Base-by-base conservation (phyloP, 257 asterid genomes). In the Marsdenia floribunda region DNA sequence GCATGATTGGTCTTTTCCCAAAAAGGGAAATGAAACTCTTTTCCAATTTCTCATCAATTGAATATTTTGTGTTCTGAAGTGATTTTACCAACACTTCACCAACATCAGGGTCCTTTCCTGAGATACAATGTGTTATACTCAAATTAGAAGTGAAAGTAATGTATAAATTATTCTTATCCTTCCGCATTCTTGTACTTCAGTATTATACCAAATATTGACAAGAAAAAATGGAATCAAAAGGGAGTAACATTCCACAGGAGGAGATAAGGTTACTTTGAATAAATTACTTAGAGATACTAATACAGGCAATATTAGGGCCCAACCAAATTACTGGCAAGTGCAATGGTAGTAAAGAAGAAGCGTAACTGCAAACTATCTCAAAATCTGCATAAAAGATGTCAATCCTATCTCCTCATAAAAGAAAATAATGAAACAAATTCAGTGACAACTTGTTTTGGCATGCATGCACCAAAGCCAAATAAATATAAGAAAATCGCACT, bases 41-140 rank as follows among this genome's bases (percentile, higher is more conserved):
- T 29, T 86, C 90, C 79, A 93, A 73, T 83, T 88, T 95, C 86
- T 92, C 96, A 73, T 95, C 91, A 55, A 95, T 86, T 46, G 98
- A 90, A 82, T 87, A 87, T 75, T 83, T 85, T 2, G 95, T 86
- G 79, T 86, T 90, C 87, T 95, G 99, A 70, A 95, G 87, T 58
- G 99, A 88, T 83, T 88, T 95, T 70, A 95, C 98, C 90, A 95
- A 71, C 61, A 80, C 90, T 78, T 90, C 88, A 65, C 99, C 99
- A 58, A 88, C 95, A 88, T 95, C 97, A n/a, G 75, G 90, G 58
- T 77, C 88, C 76, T 88, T 89, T 66, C 90, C 99, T 95, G 90
- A 37, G 50, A 79, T 24, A 75, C 3, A n/a, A 65, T 50, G 68
- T 53, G 60, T 10, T 57, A 26, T n/a, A 57, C 26, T 57, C 79